phyloP scores from a whole-genome alignment of 345 rosid species.

The Moricandia arvensis region DNA sequence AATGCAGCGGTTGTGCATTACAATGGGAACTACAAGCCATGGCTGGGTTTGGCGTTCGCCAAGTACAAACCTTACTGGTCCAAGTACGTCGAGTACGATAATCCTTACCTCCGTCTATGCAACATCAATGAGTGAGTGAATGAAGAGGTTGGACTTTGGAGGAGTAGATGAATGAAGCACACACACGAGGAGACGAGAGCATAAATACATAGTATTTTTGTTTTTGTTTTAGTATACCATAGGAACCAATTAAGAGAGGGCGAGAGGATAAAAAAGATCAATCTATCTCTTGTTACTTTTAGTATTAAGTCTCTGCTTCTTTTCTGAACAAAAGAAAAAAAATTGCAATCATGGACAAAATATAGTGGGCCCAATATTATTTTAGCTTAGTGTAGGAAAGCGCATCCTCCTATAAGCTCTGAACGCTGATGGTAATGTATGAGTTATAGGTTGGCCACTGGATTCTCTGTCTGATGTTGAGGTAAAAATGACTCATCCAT shows the following conservation, averaged over 20 bases:
- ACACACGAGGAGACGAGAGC: background rate
- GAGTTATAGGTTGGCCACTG: too few species aligned
- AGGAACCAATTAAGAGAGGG: background rate
- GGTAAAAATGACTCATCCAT: too few species aligned
- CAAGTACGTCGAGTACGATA: slow-evolving; percentile 64
- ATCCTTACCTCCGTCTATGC: slow-evolving; percentile 71
- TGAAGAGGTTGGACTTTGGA: background rate
- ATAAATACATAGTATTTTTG: background rate
- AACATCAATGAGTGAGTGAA: slow-evolving; percentile 40
- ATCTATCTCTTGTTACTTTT: background rate
- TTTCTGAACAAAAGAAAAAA: too few species aligned
- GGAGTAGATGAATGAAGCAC: background rate
- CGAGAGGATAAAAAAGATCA: background rate
- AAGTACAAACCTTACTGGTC: slow-evolving; percentile 93
- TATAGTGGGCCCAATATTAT: too few species aligned
- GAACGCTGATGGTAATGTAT: too few species aligned
- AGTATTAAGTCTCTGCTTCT: too few species aligned
- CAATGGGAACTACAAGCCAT: slow-evolving; percentile 97
- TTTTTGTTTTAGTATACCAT: background rate
- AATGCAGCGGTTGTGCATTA: slow-evolving; percentile 89
- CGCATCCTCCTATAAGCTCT: too few species aligned
- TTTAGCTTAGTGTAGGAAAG: too few species aligned
- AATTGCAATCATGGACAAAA: too few species aligned
- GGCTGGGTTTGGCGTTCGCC: slow-evolving; percentile 85
- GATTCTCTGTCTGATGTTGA: too few species aligned